Evolutionary conservation across 345 rosid genomes (phyloP).

Genomic region (Boechera divaricarpa): DNA sequence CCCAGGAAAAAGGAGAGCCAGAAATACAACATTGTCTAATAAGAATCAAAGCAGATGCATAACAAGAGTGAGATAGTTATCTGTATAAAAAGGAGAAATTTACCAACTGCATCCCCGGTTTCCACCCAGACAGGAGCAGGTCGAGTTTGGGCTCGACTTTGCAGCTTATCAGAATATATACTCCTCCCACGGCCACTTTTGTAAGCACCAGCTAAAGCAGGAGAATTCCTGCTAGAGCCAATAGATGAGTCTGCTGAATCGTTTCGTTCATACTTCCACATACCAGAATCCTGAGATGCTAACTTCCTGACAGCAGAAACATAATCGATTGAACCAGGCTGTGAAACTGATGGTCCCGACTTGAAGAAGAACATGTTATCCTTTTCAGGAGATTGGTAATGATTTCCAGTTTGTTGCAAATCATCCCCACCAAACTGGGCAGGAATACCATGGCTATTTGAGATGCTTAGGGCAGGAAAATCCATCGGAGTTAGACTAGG

Average conservation of each 20-base stretch:
- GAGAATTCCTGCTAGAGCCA: slow-evolving; percentile 85
- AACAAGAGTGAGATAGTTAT: slow-evolving; percentile 32
- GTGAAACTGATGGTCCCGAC: slow-evolving; percentile 58
- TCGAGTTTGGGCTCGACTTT: slow-evolving; percentile 67
- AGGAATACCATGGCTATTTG: slow-evolving; percentile 63
- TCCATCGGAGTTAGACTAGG: slow-evolving; percentile 81
- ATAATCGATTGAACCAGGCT: slow-evolving; percentile 74
- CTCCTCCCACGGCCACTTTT: slow-evolving; percentile 70
- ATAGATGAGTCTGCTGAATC: slow-evolving; percentile 71
- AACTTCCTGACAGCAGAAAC: slow-evolving; percentile 94
- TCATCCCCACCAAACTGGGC: slow-evolving; percentile 75
- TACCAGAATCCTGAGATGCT: slow-evolving; percentile 79
- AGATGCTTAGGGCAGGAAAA: slow-evolving; percentile 77
- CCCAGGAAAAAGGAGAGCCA: slow-evolving; percentile 55
- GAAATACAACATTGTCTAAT: slow-evolving; percentile 3
- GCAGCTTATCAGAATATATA: slow-evolving; percentile 68
- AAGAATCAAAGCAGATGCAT: slow-evolving; percentile 36
- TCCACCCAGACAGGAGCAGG: slow-evolving; percentile 94
- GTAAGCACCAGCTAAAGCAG: slow-evolving; percentile 59
- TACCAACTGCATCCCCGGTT: slow-evolving; percentile 99
- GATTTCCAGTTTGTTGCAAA: slow-evolving; percentile 63
- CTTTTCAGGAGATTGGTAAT: slow-evolving; percentile 70
- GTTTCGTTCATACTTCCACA: slow-evolving; percentile 87
- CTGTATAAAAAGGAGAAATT: slow-evolving; percentile 46
- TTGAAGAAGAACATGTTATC: slow-evolving; percentile 78